Conservation (phyloP, 352 stramenopile species). For the Phytophthora ohioensis region DNA sequence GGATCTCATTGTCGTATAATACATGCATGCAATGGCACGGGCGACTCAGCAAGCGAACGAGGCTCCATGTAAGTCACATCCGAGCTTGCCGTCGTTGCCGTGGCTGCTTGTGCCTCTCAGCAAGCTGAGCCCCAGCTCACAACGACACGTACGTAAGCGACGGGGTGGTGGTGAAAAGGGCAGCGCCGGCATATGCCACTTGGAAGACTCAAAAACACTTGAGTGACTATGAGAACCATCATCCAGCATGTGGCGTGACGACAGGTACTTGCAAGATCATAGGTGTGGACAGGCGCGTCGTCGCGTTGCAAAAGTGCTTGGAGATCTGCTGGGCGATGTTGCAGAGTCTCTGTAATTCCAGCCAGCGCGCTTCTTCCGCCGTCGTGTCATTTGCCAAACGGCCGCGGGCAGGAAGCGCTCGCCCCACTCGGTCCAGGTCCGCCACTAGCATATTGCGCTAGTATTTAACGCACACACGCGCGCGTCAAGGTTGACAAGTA, state of each 20-base stretch:
- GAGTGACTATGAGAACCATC: neutral
- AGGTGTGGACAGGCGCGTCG: conserved; percentile 24
- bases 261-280: conserved; percentile 1
- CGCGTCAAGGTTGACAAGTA: conserved; percentile 7
- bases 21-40: conserved; percentile 11
- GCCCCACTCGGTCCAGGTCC: conserved; percentile 13
- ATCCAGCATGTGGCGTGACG: neutral
- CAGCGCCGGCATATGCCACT: neutral
- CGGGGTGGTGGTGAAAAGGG: neutral
- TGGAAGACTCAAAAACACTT: neutral
- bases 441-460: conserved; percentile 29
- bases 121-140: conserved; percentile 20
- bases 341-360: conserved; percentile 19
- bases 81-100: neutral
- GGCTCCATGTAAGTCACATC: conserved; percentile 23
- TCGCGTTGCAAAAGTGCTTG: conserved; percentile 30
- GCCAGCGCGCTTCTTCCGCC: conserved; percentile 35
- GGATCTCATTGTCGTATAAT: neutral
- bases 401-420: conserved; percentile 21
- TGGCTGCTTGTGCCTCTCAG: neutral
- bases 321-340: conserved; percentile 36
- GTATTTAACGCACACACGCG: conserved; percentile 10
- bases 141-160: conserved; percentile 19
- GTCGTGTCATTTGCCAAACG: conserved; percentile 44
- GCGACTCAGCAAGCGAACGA: conserved; percentile 9